Base-by-base conservation (phyloP, 2,329 filamentous ascomycete genomes). In the Emmonsiellopsis sp. region DNA sequence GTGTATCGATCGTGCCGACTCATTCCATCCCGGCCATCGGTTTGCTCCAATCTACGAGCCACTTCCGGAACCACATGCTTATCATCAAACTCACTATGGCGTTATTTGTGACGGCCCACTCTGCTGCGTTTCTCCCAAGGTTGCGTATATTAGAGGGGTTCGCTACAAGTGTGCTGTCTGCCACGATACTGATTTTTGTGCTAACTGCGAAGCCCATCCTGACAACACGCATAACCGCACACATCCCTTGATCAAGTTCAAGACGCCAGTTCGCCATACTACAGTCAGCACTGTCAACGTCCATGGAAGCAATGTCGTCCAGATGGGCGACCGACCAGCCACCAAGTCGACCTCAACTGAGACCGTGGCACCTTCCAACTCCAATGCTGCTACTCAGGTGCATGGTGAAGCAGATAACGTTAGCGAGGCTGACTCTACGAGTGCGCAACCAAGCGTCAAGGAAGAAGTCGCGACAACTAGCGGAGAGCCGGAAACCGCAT, bases 111-210 rank as follows among this genome's bases (percentile, higher is more conserved):
- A 98, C 69, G 93, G 93, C 1, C 91, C 91, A 26, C 79, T 95
- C 43, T 98, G 93, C 79, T 62, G 77, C 63, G 67, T 78, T 67
- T 53, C 61, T 9, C 57, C 60, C 15, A 26, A 42, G 6, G 57
- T 63, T 15, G 67, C 76, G 65, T 77, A 81, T 75, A 96, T 98
- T 63, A 79, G 79, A 52, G 94, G 93, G 50, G 80, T 86, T 56
- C 88, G 93, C 59, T 98, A 93, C 81, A 98, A 98, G 82, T 98
- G 93, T 67, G 89, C 92, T 51, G 86, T 98, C 54, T 98, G 93
- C 76, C 80, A 94, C 65, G 91, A 98, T 68, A 86, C 86, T 35
- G 93, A 98, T 72, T 95, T 96, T 76, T 98, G 93, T 69, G 89
- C 87, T 66, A 87, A 82, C 66, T 98, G 93, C 73, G 94, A 98